Conservation (phyloP, 495 filamentous ascomycete species). For the Penicillium atrosanguineum region DNA sequence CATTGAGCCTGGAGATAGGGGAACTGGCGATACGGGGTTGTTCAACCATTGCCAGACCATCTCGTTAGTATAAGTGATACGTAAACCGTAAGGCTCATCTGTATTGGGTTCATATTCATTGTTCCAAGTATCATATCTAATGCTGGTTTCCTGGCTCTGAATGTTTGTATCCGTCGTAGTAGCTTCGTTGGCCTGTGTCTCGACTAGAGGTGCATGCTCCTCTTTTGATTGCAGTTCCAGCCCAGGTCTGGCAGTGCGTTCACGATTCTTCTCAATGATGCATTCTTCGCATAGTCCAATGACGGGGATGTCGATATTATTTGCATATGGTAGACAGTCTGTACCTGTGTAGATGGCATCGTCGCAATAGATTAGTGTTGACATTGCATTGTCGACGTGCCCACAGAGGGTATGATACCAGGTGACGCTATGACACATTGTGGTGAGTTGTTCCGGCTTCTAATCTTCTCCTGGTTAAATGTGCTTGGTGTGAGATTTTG, state of each 20-base stretch:
- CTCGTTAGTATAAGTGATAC: background rate
- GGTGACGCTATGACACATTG: conserved; percentile 32
- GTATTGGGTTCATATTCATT: background rate
- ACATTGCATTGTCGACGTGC: conserved; percentile 12
- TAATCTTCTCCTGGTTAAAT: background rate
- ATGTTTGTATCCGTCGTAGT: background rate
- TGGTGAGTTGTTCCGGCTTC: background rate
- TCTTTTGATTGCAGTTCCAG: background rate
- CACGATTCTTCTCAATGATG: background rate
- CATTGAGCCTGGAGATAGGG: background rate
- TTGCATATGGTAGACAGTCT: conserved; percentile 13
- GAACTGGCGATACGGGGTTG: background rate
- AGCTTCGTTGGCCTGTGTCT: background rate
- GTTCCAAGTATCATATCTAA: background rate
- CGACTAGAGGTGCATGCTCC: background rate
- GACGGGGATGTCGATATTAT: conserved; percentile 17
- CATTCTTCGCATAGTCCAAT: conserved; percentile 14
- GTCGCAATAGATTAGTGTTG: conserved; percentile 18
- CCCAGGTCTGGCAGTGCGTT: background rate
- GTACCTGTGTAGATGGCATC: conserved; percentile 18
- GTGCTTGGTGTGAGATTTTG: background rate
- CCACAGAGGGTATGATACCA: conserved; percentile 32
- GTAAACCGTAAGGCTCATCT: background rate
- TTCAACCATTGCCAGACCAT: background rate
- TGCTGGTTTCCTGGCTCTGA: background rate